Base-by-base conservation (phyloP, 768 basidiomycete species). In the Collybia mongolica region DNA sequence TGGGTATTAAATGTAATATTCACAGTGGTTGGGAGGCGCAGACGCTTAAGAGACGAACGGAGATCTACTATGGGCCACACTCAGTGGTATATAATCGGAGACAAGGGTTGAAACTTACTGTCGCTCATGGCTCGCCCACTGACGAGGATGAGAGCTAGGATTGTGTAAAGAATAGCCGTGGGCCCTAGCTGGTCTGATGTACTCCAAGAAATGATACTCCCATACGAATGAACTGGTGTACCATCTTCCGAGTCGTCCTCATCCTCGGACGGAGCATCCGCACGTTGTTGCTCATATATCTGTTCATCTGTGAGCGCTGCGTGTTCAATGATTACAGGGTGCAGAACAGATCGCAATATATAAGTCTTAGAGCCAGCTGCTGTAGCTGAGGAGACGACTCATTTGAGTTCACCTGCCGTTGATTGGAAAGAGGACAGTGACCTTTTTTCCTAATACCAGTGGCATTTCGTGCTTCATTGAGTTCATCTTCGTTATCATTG, bases 141-240 rank as follows among this genome's bases (percentile, higher is more conserved):
- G 39, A 87, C 88, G n/a, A 98, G 74, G 41, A 98, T 84, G 19
- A 97, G 72, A 0, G 87, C 83, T 8, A 98, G 80, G 32, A 98
- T 77, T 14, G 91, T 81, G 48, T 92, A 88, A 12, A 94, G 74
- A 4, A 97, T 67, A 6, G 93, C 95, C 19, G 88, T 62, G 2
- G 79, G 60, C 1, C 79, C 85, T 1, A 92, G 72, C 54, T 94
- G 78, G 62, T 93, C 83, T 11, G 72, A 62, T 46, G 70, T 73
- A 52, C 80, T 86, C 86, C 88, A 91, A 0, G 86, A 82, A 40
- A 93, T 72, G 56, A 93, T 75, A 47, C 82, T 85, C 0, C 90
- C 90, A 45, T 83, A 80, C 14, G 69, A 73, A 19, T 73, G 75
- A 0, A 73, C 67, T 22, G 70, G 65, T 15, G 65, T 56, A 12